Conservation (phyloP, 495 filamentous ascomycete genomes). For the Pyronema omphalodes region DNA sequence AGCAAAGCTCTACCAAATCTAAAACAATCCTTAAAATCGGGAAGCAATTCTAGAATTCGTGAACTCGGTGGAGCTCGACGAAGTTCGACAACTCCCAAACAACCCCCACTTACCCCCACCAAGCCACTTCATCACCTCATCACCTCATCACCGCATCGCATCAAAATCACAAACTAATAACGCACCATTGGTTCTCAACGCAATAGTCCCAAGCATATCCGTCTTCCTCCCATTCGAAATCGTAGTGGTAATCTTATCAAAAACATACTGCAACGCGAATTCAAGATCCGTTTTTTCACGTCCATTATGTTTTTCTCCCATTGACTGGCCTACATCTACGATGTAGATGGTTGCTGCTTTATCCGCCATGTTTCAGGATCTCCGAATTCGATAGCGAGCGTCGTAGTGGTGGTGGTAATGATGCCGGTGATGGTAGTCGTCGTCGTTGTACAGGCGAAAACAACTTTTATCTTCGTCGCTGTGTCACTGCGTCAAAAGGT, state of each 20-base stretch:
- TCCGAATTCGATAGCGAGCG: not conserved
- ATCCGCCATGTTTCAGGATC: conserved; percentile 47
- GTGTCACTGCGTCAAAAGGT: no score
- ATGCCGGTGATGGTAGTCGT: no score
- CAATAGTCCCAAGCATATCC: conserved; percentile 59
- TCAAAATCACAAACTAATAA: not conserved
- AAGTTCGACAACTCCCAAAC: no score
- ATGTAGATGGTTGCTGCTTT: conserved; percentile 92
- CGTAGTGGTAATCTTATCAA: conserved; percentile 82
- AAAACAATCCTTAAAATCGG: no score
- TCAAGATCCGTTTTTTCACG: conserved; percentile 67
- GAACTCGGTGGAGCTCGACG: no score
- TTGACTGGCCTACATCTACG: conserved; percentile 68
- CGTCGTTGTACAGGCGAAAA: no score
- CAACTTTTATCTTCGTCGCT: no score
- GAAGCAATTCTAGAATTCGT: no score
- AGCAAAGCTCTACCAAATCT: no score
- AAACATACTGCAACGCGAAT: conserved; percentile 81
- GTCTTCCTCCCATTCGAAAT: conserved; percentile 72
- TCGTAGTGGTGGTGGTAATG: not conserved
- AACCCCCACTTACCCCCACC: no score
- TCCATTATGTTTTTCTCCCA: conserved; percentile 57
- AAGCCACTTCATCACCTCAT: no score
- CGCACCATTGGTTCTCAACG: conserved; percentile 56
- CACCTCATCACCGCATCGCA: no score